These are phyloP conservation scores for Escallonia herrerae DNA, from an alignment of 129 eudicot genomes.

Conservation along the genomic window DNA sequence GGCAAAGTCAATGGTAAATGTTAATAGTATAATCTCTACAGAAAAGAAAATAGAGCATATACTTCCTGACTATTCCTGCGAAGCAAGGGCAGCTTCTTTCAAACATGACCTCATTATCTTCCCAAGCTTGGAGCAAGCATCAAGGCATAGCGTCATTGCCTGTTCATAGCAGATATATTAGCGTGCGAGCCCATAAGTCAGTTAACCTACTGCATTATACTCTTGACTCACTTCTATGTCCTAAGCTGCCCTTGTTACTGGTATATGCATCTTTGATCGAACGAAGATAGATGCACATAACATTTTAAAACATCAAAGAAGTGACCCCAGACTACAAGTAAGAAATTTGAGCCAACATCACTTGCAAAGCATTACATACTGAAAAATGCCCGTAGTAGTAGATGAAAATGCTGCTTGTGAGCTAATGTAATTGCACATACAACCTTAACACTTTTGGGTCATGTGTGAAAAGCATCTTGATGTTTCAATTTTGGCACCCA, in stretches of 20 bases:
- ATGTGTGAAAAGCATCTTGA: no score
- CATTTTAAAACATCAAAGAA: no score
- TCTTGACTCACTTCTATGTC: not conserved
- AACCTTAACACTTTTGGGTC: no score
- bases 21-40: not conserved
- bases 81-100: conserved; percentile 62
- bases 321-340: no score
- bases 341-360: no score
- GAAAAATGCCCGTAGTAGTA: no score
- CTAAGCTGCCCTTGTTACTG: not conserved
- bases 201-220: not conserved
- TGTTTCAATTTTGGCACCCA: no score
- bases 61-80: conserved; percentile 31
- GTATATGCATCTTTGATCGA: not conserved
- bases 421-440: no score
- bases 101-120: conserved; percentile 75
- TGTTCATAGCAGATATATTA: conserved; percentile 21
- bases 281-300: no score
- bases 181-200: not conserved
- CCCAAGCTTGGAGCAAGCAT: conserved; percentile 83
- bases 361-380: no score
- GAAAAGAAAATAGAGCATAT: not conserved
- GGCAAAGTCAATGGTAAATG: no score
- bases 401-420: no score
- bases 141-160: conserved; percentile 88